Conservation (phyloP, 805 yeast genomes). For the Brettanomyces bruxellensis region DNA sequence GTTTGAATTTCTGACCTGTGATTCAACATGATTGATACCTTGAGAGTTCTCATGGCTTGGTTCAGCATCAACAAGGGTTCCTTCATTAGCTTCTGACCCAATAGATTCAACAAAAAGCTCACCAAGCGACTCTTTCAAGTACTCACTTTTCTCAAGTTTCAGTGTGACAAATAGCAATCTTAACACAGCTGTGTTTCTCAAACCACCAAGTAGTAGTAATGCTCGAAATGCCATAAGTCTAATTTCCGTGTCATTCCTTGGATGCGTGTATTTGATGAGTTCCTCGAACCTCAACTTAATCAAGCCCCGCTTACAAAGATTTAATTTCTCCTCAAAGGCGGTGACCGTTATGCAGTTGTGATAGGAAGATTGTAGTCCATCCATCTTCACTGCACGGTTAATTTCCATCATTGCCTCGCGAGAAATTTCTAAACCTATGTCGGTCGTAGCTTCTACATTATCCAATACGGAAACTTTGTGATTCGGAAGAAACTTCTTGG, state of each 20-base stretch:
- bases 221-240: conserved; percentile 65
- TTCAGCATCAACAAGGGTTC: conserved; percentile 48
- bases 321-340: conserved; percentile 51
- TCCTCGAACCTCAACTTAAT: conserved; percentile 45
- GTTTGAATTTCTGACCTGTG: neutral
- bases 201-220: conserved; percentile 64
- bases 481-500: conserved; percentile 16
- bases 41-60: neutral
- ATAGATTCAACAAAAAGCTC: conserved; percentile 40
- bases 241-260: conserved; percentile 38
- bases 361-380: conserved; percentile 77
- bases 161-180: conserved; percentile 51
- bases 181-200: conserved; percentile 54
- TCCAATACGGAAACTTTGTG: conserved; percentile 15
- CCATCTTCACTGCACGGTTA: conserved; percentile 68
- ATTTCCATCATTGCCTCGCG: conserved; percentile 54
- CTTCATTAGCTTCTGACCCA: conserved; percentile 59
- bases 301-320: conserved; percentile 48
- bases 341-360: conserved; percentile 45
- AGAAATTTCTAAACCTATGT: conserved; percentile 30
- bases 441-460: conserved; percentile 7
- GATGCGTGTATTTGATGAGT: conserved; percentile 42
- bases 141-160: conserved; percentile 46
- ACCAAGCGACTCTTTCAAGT: conserved; percentile 42
- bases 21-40: conserved; percentile 4